Evolutionary conservation across 2,329 filamentous ascomycete genomes (phyloP).

Genomic region (Calonectria fujianensis): DNA sequence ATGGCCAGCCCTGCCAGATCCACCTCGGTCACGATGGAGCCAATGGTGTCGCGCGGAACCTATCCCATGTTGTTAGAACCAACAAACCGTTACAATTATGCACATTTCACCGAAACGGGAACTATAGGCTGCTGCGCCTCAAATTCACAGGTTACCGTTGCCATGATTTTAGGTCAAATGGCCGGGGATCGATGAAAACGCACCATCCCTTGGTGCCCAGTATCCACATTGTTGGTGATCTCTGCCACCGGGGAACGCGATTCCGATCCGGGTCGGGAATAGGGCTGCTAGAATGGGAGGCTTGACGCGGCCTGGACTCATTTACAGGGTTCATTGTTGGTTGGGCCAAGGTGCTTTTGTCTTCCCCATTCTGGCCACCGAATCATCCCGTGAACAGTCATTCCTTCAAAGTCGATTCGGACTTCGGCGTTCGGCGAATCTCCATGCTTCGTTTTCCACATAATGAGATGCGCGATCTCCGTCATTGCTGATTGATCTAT

Average conservation of each 20-base stretch:
- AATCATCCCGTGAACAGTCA: not conserved
- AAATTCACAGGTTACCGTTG: not conserved
- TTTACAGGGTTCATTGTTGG: not conserved
- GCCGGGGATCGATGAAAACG: not conserved
- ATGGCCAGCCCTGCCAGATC: not conserved
- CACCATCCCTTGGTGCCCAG: not conserved
- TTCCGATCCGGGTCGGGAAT: not conserved
- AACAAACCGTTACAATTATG: slow-evolving; percentile 8
- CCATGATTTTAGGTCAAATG: not conserved
- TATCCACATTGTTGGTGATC: not conserved
- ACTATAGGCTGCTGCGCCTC: not conserved
- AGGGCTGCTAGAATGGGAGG: not conserved
- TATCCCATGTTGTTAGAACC: not conserved
- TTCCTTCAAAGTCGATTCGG: not conserved
- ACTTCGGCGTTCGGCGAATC: not conserved
- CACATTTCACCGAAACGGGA: not conserved
- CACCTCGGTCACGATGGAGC: not conserved
- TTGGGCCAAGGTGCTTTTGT: no score
- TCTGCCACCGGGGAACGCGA: not conserved
- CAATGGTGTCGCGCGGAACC: not conserved
- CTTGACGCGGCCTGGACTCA: not conserved
- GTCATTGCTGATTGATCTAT: not conserved
- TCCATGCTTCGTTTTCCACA: not conserved
- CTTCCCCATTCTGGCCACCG: not conserved
- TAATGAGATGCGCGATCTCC: not conserved